Percentiles rank a stretch among this genome's conserved stretches.
phyloP scores from a whole-genome alignment of 306 rosid genomes.

The Glycyrrhiza uralensis region DNA sequence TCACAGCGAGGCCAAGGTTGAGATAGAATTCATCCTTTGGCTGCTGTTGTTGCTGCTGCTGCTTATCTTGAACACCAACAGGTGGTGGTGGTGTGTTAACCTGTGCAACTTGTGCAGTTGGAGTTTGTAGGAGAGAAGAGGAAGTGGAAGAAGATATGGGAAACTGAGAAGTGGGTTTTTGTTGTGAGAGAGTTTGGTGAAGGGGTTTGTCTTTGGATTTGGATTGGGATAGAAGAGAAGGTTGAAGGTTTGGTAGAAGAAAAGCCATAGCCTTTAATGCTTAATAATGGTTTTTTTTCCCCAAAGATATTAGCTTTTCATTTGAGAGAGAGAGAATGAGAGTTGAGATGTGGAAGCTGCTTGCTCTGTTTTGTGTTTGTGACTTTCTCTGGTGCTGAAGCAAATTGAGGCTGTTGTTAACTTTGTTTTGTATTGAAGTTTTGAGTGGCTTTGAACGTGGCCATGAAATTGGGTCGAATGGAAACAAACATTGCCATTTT shows the following conservation, averaged over 20 bases:
- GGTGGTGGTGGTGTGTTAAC: constrained; percentile 37
- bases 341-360: constrained; percentile 6
- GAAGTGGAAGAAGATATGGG: constrained; percentile 34
- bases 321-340: constrained; percentile 7
- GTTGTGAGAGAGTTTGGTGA: constrained; percentile 40
- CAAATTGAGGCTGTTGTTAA: constrained; percentile 37
- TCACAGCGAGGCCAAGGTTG: constrained; percentile 84
- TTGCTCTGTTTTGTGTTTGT: constrained; percentile 14
- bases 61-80: constrained; percentile 47
- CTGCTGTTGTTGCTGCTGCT: constrained; percentile 41
- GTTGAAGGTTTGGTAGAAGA: constrained; percentile 66
- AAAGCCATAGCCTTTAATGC: constrained; percentile 59
- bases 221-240: constrained; percentile 50
- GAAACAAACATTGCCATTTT: constrained; percentile 3
- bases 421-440: constrained; percentile 1
- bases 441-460: constrained; percentile 52
- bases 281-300: constrained; percentile 21
- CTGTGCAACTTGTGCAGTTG: constrained; percentile 46
- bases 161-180: constrained; percentile 39
- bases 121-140: constrained; percentile 37
- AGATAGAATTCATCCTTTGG: constrained; percentile 73
- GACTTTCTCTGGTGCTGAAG: too few relatives aligned
- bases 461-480: constrained; percentile 40
- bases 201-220: constrained; percentile 54
- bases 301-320: constrained; percentile 28